Conservation (phyloP, 257 asterid species). For the Coffea eugenioides region DNA sequence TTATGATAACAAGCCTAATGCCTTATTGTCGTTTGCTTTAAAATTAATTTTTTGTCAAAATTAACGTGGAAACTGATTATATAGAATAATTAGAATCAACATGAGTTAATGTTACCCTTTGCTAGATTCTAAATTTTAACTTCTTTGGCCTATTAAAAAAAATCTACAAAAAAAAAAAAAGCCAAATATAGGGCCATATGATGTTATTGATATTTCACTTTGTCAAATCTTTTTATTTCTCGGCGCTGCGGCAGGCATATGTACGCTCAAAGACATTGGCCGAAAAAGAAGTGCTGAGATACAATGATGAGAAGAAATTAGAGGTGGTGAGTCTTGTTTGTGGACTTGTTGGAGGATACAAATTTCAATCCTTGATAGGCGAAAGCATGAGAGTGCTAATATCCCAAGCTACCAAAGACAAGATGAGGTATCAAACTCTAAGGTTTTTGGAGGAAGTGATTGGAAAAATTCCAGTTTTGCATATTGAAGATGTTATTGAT, state of each 20-base stretch:
- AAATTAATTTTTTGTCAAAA: too few relatives aligned
- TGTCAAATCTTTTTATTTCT: too few relatives aligned
- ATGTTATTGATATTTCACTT: too few relatives aligned
- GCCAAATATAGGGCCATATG: too few relatives aligned
- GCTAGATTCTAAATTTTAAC: too few relatives aligned
- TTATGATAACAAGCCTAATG: too few relatives aligned
- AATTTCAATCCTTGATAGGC: constrained; percentile 29
- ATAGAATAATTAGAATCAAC: too few relatives aligned
- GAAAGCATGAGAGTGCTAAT: constrained; percentile 25
- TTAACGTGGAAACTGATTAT: too few relatives aligned
- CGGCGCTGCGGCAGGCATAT: constrained; percentile 34
- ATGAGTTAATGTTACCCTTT: too few relatives aligned
- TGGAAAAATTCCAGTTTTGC: constrained; percentile 51
- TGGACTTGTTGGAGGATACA: constrained; percentile 67
- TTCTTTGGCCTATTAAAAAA: too few relatives aligned
- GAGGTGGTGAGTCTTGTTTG: constrained; percentile 51
- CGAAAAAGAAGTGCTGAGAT: constrained; percentile 51
- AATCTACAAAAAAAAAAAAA: too few relatives aligned
- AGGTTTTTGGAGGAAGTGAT: constrained; percentile 51
- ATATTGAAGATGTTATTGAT: constrained; percentile 45
- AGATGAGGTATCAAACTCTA: constrained; percentile 11
- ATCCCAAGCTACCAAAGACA: constrained; percentile 29
- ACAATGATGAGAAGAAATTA: constrained; percentile 35
- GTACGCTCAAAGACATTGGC: constrained; percentile 47
- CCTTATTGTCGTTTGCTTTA: too few relatives aligned